These are phyloP conservation scores for Candida pseudoviswanathii DNA, from an alignment of 1,139 yeast species.

Conservation along the genomic window DNA sequence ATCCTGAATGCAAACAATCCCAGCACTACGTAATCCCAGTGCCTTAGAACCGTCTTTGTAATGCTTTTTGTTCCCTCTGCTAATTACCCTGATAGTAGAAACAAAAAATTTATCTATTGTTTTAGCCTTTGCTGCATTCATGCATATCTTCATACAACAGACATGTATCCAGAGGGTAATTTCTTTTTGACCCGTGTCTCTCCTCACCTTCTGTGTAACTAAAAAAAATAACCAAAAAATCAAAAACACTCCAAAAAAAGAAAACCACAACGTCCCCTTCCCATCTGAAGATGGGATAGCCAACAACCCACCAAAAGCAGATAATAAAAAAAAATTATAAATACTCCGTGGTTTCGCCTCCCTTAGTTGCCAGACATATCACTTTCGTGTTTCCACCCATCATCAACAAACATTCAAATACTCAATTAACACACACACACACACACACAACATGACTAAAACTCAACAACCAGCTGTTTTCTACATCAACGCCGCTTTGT, in stretches of 20 bases:
- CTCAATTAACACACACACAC: background rate
- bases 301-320: background rate
- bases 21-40: background rate
- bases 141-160: background rate
- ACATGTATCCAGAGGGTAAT: background rate
- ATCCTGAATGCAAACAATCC: background rate
- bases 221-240: background rate
- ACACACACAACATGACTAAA: conserved; percentile 21
- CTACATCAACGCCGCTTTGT: conserved; percentile 55
- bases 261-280: background rate
- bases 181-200: background rate
- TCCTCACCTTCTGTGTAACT: background rate
- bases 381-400: background rate
- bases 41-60: conserved; percentile 2
- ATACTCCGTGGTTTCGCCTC: background rate
- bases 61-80: background rate
- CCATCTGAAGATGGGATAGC: background rate
- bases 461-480: conserved; percentile 49
- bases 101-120: background rate
- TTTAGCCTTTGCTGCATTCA: background rate
- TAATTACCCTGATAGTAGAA: background rate
- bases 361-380: background rate
- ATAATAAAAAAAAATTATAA: conserved; percentile 1
- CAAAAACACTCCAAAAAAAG: background rate
- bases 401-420: too few relatives aligned